Conservation (phyloP, 202 grass and related monocot species). For the Setaria viridis region DNA sequence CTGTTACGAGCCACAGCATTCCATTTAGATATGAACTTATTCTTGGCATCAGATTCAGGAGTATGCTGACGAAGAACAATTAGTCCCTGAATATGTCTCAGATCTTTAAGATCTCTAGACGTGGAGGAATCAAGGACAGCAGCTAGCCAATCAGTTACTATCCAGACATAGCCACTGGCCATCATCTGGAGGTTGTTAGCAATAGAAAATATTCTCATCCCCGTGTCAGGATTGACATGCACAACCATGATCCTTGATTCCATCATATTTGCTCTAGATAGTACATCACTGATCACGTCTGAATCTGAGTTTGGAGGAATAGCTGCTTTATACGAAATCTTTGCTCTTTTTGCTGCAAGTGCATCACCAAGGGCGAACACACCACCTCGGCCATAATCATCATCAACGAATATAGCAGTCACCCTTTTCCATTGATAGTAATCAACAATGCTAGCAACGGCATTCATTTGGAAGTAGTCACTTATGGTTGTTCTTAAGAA, state of each 20-base stretch:
- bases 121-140: conserved; percentile 70
- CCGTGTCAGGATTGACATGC: conserved; percentile 90
- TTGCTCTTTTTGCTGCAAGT: conserved; percentile 60
- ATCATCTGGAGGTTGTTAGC: conserved; percentile 75
- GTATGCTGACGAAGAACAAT: conserved; percentile 79
- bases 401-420: conserved; percentile 85
- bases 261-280: conserved; percentile 79
- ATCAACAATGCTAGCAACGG: conserved; percentile 80
- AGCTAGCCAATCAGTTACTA: conserved; percentile 92
- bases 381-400: conserved; percentile 83
- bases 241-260: conserved; percentile 88
- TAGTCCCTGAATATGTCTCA: conserved; percentile 74
- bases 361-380: conserved; percentile 71
- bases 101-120: conserved; percentile 37
- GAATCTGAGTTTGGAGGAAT: conserved; percentile 66
- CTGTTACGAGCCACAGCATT: conserved; percentile 50
- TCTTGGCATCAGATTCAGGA: conserved; percentile 67
- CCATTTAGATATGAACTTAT: conserved; percentile 75
- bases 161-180: conserved; percentile 83
- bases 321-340: conserved; percentile 84
- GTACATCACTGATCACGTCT: conserved; percentile 59
- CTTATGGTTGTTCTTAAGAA: conserved; percentile 76
- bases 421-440: conserved; percentile 82
- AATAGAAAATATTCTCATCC: conserved; percentile 70
- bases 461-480: conserved; percentile 92